Percentiles rank a stretch among this genome's conserved stretches.
These are phyloP conservation scores for Lachnellula cervina DNA, from an alignment of 2,329 filamentous ascomycete genomes.

Conservation along the genomic window DNA sequence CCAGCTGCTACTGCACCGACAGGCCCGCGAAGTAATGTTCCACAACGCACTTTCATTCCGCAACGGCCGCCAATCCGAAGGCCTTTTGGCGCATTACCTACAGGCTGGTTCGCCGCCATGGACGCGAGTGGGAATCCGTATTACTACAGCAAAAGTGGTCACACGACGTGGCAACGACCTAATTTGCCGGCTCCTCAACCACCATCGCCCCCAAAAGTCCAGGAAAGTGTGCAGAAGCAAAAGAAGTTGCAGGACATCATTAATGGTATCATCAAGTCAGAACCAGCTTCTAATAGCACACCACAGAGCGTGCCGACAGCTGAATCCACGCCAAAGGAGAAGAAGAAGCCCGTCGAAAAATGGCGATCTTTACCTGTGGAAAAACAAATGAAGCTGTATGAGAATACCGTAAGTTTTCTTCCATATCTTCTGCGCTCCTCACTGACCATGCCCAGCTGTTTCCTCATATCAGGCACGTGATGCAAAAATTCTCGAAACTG, in stretches of 20 bases:
- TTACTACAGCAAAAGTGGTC: constrained; percentile 76
- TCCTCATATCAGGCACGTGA: constrained; percentile 77
- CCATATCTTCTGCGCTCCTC: background rate
- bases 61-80: constrained; percentile 24
- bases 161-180: constrained; percentile 78
- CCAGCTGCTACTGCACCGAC: constrained; percentile 37
- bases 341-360: constrained; percentile 61
- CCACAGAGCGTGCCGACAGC: constrained; percentile 58
- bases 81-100: constrained; percentile 49
- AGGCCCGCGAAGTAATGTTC: constrained; percentile 40
- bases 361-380: constrained; percentile 68
- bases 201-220: constrained; percentile 48
- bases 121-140: constrained; percentile 70
- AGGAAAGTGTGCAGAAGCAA: constrained; percentile 45
- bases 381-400: constrained; percentile 93
- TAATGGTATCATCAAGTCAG: constrained; percentile 69
- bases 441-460: constrained; percentile 55
- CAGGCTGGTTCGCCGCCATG: constrained; percentile 80
- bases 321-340: constrained; percentile 47
- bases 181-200: constrained; percentile 62
- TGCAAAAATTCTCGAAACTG: constrained; percentile 82
- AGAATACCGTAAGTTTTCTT: constrained; percentile 71
- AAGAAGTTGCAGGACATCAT: constrained; percentile 80
- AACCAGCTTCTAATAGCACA: constrained; percentile 39
- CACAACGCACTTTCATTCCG: constrained; percentile 52